Conservation (phyloP, 148 eudicot species). For the Agrostemma githago region DNA sequence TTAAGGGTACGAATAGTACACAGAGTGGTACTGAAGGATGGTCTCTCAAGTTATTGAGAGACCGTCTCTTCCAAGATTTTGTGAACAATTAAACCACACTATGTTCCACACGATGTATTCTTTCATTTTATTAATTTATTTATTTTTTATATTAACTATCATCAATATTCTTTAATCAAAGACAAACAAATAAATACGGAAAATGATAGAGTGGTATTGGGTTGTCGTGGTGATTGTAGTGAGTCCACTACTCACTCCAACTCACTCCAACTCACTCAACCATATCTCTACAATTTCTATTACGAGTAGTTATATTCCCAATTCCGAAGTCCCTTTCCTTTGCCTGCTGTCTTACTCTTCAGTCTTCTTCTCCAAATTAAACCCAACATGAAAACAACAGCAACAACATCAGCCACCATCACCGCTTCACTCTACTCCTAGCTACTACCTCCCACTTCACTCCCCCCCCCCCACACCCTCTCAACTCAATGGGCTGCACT, state of each 20-base stretch:
- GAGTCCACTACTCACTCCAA: neutral
- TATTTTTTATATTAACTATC: no score
- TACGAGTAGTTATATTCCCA: neutral
- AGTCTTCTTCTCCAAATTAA: neutral
- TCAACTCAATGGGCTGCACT: slow-evolving; percentile 61
- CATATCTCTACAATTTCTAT: neutral
- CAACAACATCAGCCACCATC: neutral
- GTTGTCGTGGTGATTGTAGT: neutral
- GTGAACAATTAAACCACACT: no score
- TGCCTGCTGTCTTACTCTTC: neutral
- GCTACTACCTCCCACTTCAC: neutral
- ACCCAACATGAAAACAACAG: neutral
- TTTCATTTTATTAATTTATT: no score
- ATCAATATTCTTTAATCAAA: no score
- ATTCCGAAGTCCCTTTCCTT: neutral
- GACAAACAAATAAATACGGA: no score
- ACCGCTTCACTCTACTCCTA: neutral
- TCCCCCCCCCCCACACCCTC: neutral
- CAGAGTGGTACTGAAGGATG: no score
- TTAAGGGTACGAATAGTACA: no score
- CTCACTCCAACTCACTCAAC: neutral
- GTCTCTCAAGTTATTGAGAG: no score
- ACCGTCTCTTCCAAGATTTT: no score
- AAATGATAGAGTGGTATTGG: no score
- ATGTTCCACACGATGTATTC: no score